phyloP scores from a whole-genome alignment of 352 stramenopile genomes.

The Globisporangium paddicum region DNA sequence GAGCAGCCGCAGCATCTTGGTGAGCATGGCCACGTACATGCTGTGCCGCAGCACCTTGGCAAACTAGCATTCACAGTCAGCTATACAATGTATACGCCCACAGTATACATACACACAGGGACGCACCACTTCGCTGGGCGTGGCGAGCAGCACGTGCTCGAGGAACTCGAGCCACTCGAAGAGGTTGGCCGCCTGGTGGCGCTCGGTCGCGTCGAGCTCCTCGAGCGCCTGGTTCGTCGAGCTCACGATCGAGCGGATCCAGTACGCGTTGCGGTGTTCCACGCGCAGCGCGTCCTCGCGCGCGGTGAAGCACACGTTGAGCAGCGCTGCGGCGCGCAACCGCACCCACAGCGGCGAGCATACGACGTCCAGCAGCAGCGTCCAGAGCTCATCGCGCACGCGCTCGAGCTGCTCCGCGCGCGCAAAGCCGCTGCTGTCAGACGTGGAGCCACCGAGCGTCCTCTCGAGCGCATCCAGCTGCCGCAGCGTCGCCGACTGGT shows the following conservation, averaged over 20 bases:
- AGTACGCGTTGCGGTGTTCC: constrained; percentile 23
- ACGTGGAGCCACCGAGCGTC: too few relatives aligned
- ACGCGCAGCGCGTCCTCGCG: constrained; percentile 20
- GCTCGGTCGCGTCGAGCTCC: constrained; percentile 38
- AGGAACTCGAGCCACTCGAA: constrained; percentile 68
- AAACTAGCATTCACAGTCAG: constrained; percentile 20
- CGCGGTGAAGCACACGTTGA: constrained; percentile 41
- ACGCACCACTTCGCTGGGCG: constrained; percentile 27
- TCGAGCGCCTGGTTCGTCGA: constrained; percentile 65
- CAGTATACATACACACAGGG: too few relatives aligned
- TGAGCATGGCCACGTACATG: constrained; percentile 61
- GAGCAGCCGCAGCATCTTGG: constrained; percentile 57
- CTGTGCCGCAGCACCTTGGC: constrained; percentile 31
- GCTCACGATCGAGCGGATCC: constrained; percentile 65
- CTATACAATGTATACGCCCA: too few relatives aligned
- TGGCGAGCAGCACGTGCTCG: constrained; percentile 41
- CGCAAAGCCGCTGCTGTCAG: constrained; percentile 12
- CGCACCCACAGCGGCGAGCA: constrained; percentile 62
- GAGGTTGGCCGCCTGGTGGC: constrained; percentile 35
- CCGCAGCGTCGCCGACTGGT: constrained; percentile 44
- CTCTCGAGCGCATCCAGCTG: constrained; percentile 44
- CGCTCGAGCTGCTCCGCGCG: constrained; percentile 12
- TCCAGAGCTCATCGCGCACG: constrained; percentile 47
- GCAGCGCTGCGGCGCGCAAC: constrained; percentile 50
- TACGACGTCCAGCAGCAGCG: constrained; percentile 61